Base-by-base conservation (phyloP, 2,329 filamentous ascomycete genomes). In the Tolypocladium tundrense region DNA sequence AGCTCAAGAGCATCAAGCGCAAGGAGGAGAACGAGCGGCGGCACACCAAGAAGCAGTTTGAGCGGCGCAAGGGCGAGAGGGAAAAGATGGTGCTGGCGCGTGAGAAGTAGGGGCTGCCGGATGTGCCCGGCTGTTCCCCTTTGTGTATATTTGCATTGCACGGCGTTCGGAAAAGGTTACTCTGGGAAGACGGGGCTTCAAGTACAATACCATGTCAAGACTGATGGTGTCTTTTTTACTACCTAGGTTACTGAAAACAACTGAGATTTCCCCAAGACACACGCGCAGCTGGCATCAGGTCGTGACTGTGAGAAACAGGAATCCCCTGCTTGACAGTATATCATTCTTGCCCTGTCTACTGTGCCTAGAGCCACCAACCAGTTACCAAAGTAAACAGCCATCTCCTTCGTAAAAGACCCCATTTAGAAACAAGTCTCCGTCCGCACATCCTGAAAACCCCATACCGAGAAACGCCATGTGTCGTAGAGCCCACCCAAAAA, bases 21-120 rank as follows among this genome's bases (percentile, higher is more conserved):
- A 86, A 86, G 65, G 90, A 96, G 68, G 94, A 99, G 79, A 99
- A 99, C 70, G 90, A 96, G 74, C 83, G 94, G 64, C 91, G 90
- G 72, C 93, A 99, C 73, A 88, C 85, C 59, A 91, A 88, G 78
- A 93, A 94, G 78, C 87, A 90, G 66, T 84, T 88, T 65, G 79
- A 87, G 71, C 83, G 84, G 72, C 79, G 90, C 66, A 82, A 83
- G 72, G 85, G 84, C 62, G 91, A 96, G 76, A 85, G 94, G 69
- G 91, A 97, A 75, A 97, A 97, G 83, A 93, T 95, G 82, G 81
- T 99, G 58, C 70, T 97, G 70, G 85, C 86, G 27, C 75, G 73
- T 62, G 79, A 85, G 66, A 79, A 84, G 68, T 86, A 72, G 63
- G 19, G 7, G 10, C 19, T n/a, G n/a, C 35, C 42, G 5, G 43